Evolutionary conservation across 2,329 filamentous ascomycete genomes (phyloP), one percentile per base, ranked within the genome.

Genomic region (Microdochium trichocladiopsis): DNA sequence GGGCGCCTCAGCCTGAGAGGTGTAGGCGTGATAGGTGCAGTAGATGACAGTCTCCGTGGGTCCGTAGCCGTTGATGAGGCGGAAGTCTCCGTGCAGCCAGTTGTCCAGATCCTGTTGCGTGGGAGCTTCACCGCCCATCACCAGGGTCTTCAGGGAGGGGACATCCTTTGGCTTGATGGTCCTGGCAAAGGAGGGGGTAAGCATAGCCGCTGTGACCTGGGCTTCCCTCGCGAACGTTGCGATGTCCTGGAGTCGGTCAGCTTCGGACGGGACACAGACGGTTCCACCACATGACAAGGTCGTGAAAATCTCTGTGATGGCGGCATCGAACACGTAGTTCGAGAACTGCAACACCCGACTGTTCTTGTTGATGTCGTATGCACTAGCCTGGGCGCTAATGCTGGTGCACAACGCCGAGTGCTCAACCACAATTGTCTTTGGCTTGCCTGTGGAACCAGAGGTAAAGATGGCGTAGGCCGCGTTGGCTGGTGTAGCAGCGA

Each of bases 401-500:
- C 8, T 8, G 14, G 53, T 58, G 36, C 51, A 51, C 21, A 61
- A 57, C n/a, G 56, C 53, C 6, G 25, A 28, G 37, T 63, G 62
- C 22, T 51, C 50, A 28, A 61, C 52, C 22, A 75, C 67, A 23
- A 76, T 72, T 37, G 75, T 74, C 63, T 78, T 77, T 6, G 75
- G 74, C 28, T 64, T 64, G 4, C 75, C 75, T 2, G 75, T 78
- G 18, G 71, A 76, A 18, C 75, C 75, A 18, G 75, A 78, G 25
- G 75, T 78, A 58, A 77, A 78, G 59, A 77, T 74, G 58, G 76
- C 72, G 23, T 57, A 45, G 37, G 37, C 37, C 31, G 31, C 10
- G 31, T 36, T 36, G 31, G 31, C 31, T 10, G 31, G 10, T n/a
- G n/a, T n/a, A n/a, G n/a, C n/a, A n/a, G n/a, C n/a, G n/a, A n/a